Conservation (phyloP, 148 eudicot genomes). For the Selenicereus undatus region DNA sequence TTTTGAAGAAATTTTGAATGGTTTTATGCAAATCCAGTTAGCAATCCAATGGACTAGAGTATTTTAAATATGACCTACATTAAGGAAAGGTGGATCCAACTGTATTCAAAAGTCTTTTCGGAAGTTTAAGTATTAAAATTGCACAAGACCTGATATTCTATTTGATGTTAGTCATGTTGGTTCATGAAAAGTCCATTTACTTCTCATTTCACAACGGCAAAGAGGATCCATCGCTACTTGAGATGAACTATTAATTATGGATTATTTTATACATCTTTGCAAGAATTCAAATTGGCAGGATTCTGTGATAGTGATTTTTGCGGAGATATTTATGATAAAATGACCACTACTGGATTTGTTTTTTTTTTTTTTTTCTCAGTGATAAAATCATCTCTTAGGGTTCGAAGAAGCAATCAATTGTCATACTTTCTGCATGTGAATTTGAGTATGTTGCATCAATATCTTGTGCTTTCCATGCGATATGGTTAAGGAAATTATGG, state of each 20-base stretch:
- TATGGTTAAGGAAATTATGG: not conserved
- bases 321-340: not conserved
- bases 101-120: not conserved
- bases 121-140: not conserved
- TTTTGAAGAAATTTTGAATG: not conserved
- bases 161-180: not conserved
- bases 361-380: not conserved
- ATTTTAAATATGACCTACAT: not conserved
- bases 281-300: not conserved
- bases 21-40: not conserved
- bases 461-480: not conserved
- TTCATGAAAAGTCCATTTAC: no score
- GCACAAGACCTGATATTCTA: not conserved
- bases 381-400: not conserved
- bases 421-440: not conserved
- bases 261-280: not conserved
- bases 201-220: not conserved
- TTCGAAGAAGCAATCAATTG: not conserved
- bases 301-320: not conserved
- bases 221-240: not conserved
- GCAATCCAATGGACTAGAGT: not conserved
- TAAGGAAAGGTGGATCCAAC: not conserved
- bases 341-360: not conserved
- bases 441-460: not conserved
- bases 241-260: not conserved